Base-by-base conservation (phyloP, 768 basidiomycete species). In the Lactarius hatsudake region DNA sequence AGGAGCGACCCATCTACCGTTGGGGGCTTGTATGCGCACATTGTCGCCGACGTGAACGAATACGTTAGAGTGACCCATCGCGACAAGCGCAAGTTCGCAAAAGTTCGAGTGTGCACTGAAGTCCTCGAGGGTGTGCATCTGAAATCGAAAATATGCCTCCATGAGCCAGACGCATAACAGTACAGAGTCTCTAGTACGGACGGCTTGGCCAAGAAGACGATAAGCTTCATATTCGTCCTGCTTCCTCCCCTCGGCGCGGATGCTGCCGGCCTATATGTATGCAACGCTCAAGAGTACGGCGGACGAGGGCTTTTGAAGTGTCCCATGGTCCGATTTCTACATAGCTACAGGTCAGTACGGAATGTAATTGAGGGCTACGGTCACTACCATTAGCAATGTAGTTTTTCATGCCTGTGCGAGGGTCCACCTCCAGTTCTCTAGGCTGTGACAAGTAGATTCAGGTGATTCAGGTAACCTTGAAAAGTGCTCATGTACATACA, bases 81-180 rank as follows among this genome's bases (percentile, higher is more conserved):
- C 80, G 42, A 89, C 84, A 15, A 98, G 84, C 0, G 86, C 81
- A 12, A 96, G 81, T 76, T 97, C 94, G 79, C 90, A 93, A 74
- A 91, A 96, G 79, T 96, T 92, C 63, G 89, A 90, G 75, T 97
- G 95, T 0, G 94, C 93, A 3, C 92, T 79, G 74, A 91, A 95
- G 74, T 97, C 93, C 74, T 95, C 93, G 6, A 91, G 82, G 1
- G 89, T 91, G 69, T 92, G 91, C 12, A 91, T 78, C 89, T 90
- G 69, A n/a, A 62, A 53, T 23, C 13, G 12, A 28, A 36, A 43
- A 28, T 13, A 28, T 5, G 20, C 15, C 26, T 23, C 20, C 3
- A 42, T 61, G 34, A 63, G 43, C 53, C 12, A 32, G 17, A 32
- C 23, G 28, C 10, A 18, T n/a, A 43, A 59, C 18, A 15, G 23